phyloP scores from a whole-genome alignment of 345 rosid species.

The Dovyalis caffra region DNA sequence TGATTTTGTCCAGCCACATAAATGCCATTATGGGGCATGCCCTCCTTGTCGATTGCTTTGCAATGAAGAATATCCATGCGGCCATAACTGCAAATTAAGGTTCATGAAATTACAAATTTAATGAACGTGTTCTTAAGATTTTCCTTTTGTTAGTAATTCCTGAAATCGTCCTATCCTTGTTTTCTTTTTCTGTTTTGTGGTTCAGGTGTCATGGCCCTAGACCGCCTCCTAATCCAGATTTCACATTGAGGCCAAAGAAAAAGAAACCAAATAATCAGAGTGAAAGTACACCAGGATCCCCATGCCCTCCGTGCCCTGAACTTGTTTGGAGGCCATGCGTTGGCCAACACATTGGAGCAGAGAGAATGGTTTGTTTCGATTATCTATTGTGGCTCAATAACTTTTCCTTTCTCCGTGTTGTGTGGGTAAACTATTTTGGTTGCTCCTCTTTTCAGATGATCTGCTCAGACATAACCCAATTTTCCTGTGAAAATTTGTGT shows the following conservation, averaged over 20 bases:
- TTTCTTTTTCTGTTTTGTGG: slow-evolving; percentile 16
- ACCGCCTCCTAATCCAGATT: slow-evolving; percentile 85
- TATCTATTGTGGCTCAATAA: neutral
- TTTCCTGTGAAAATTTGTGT: slow-evolving; percentile 86
- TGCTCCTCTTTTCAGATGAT: slow-evolving; percentile 56
- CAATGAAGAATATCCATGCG: slow-evolving; percentile 83
- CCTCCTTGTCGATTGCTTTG: slow-evolving; percentile 75
- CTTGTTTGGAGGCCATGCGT: slow-evolving; percentile 82
- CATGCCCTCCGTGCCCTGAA: slow-evolving; percentile 90
- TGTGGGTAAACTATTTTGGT: neutral
- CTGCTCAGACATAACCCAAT: slow-evolving; percentile 61
- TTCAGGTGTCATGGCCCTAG: slow-evolving; percentile 83
- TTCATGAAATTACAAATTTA: slow-evolving; percentile 19
- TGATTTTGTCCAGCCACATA: slow-evolving; percentile 62
- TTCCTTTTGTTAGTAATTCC: slow-evolving; percentile 3
- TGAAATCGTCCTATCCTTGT: slow-evolving; percentile 1
- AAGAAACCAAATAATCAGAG: slow-evolving; percentile 55
- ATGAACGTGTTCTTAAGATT: neutral
- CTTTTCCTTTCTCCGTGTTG: neutral
- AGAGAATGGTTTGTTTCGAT: slow-evolving; percentile 61
- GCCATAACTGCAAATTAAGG: slow-evolving; percentile 83
- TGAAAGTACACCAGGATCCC: slow-evolving; percentile 72
- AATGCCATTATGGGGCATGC: slow-evolving; percentile 94
- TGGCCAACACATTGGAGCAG: slow-evolving; percentile 82
- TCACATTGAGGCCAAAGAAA: slow-evolving; percentile 74